Evolutionary conservation across 371 early-diverging fungal genomes (phyloP).

Genomic region (Syncephalastrum monosporum): DNA sequence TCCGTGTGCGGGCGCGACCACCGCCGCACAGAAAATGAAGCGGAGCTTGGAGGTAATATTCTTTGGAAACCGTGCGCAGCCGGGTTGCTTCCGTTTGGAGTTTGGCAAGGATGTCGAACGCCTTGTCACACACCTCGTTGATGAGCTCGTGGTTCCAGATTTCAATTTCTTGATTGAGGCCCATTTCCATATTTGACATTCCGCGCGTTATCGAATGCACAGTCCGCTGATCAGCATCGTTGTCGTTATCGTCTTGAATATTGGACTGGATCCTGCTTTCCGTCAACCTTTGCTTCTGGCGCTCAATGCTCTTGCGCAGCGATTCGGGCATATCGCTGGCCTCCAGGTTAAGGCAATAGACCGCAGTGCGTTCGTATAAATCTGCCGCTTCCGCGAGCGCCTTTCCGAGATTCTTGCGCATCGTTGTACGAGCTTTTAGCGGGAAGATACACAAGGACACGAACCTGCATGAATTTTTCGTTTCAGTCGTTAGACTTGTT

Average conservation of each 20-base stretch:
- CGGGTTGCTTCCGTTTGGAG: conserved; percentile 36
- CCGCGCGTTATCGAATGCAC: too few species aligned
- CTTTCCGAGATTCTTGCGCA: conserved; percentile 37
- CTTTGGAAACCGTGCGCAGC: conserved; percentile 33
- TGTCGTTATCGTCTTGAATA: not conserved
- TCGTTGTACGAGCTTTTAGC: conserved; percentile 25
- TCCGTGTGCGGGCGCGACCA: conserved; percentile 18
- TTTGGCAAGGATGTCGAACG: conserved; percentile 21
- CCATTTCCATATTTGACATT: too few species aligned
- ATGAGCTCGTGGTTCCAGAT: conserved; percentile 15
- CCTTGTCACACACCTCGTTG: conserved; percentile 18
- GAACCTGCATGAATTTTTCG: conserved; percentile 7
- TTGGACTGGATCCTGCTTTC: too few species aligned
- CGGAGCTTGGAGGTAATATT: conserved; percentile 23
- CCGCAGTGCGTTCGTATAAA: conserved; percentile 29
- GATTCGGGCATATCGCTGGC: conserved; percentile 2
- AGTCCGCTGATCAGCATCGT: too few species aligned
- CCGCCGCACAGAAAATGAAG: conserved; percentile 23
- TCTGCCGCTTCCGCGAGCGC: conserved; percentile 36
- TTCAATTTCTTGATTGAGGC: conserved; percentile 11
- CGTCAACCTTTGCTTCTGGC: not conserved
- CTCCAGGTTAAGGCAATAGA: conserved; percentile 26
- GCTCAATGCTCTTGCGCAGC: not conserved
- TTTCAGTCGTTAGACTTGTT: not conserved
- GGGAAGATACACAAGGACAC: conserved; percentile 35